phyloP scores from a whole-genome alignment of 2,329 filamentous ascomycete species.

The Aspergillus ibericus region DNA sequence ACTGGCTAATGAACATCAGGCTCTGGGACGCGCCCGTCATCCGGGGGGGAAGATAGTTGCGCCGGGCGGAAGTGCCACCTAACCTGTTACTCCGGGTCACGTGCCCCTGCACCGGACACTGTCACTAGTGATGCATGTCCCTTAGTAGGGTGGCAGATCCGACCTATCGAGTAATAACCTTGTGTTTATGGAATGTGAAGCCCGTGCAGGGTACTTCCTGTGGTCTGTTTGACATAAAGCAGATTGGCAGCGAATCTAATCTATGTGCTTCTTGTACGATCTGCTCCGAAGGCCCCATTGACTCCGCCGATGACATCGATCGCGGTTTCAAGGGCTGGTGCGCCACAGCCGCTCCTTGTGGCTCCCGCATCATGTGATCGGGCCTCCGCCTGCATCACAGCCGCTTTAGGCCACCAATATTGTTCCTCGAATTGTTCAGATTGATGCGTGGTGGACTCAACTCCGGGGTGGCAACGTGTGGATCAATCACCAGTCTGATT shows the following conservation, averaged over 20 bases:
- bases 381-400: slow-evolving; percentile 16
- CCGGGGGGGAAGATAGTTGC: slow-evolving; percentile 11
- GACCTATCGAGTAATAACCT: not conserved
- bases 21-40: slow-evolving; percentile 13
- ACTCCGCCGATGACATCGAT: slow-evolving; percentile 14
- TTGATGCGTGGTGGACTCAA: slow-evolving; percentile 3
- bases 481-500: not conserved
- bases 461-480: not conserved
- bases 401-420: slow-evolving; percentile 22
- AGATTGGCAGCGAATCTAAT: too few species aligned
- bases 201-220: not conserved
- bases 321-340: slow-evolving; percentile 10
- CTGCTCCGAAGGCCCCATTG: not conserved
- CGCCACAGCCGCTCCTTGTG: slow-evolving; percentile 1
- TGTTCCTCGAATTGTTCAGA: slow-evolving; percentile 4
- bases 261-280: too few species aligned
- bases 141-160: not conserved
- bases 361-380: slow-evolving; percentile 22
- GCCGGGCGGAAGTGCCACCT: slow-evolving; percentile 20
- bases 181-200: not conserved
- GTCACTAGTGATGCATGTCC: not conserved
- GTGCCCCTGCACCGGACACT: not conserved
- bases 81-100: slow-evolving; percentile 12
- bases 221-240: too few species aligned
- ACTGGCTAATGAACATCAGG: not conserved